Conservation (phyloP, 2,329 filamentous ascomycete species). For the Diaporthe eres region DNA sequence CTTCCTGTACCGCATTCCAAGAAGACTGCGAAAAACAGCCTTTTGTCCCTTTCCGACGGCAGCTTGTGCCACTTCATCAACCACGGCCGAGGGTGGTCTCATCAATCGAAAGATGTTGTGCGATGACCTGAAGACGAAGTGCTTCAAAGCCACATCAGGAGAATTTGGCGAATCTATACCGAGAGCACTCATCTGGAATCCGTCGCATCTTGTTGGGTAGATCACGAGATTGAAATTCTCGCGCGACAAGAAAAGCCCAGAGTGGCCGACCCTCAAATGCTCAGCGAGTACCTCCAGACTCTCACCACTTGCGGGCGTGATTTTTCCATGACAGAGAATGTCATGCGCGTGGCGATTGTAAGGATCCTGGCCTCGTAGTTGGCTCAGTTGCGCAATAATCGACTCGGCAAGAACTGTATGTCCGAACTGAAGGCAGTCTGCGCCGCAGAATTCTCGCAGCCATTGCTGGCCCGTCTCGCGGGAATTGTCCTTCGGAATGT, state of each 20-base stretch:
- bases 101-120: slow-evolving; percentile 30
- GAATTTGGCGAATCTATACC: slow-evolving; percentile 42
- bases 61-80: background rate
- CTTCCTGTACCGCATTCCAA: slow-evolving; percentile 30
- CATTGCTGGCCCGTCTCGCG: slow-evolving; percentile 42
- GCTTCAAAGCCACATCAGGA: slow-evolving; percentile 49
- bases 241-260: slow-evolving; percentile 53
- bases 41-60: slow-evolving; percentile 22
- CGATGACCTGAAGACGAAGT: slow-evolving; percentile 54
- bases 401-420: slow-evolving; percentile 49
- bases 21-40: slow-evolving; percentile 19
- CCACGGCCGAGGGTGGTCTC: background rate
- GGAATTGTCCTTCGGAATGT: slow-evolving; percentile 42
- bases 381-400: slow-evolving; percentile 40
- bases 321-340: slow-evolving; percentile 46
- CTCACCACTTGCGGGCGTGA: slow-evolving; percentile 38
- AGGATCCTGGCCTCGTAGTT: slow-evolving; percentile 36
- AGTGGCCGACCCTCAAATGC: slow-evolving; percentile 53
- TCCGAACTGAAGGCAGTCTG: slow-evolving; percentile 48
- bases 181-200: slow-evolving; percentile 49
- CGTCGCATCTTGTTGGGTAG: slow-evolving; percentile 54
- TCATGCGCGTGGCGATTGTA: slow-evolving; percentile 16
- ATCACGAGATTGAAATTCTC: slow-evolving; percentile 56
- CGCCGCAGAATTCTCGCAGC: slow-evolving; percentile 45
- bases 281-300: slow-evolving; percentile 46